phyloP scores from a whole-genome alignment of 2,329 filamentous ascomycete species.

The Pseudogymnoascus sp. region DNA sequence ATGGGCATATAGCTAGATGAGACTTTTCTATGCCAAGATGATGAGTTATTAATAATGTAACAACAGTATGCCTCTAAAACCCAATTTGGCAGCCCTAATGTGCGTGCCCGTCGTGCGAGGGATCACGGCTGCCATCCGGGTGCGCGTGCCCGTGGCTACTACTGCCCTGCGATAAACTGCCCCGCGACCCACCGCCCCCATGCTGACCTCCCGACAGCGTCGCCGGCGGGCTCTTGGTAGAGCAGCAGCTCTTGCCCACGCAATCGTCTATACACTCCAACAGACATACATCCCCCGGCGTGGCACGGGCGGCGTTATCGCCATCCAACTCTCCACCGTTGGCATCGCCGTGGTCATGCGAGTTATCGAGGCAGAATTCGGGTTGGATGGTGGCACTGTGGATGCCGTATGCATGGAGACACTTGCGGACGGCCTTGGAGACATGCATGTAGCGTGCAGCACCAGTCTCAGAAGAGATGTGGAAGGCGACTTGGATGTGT shows the following conservation, averaged over 20 bases:
- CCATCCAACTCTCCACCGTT: conserved; percentile 21
- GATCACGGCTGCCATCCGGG: neutral
- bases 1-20: neutral
- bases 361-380: conserved; percentile 59
- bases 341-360: conserved; percentile 23
- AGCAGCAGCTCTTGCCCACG: conserved; percentile 29
- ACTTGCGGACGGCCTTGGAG: conserved; percentile 71
- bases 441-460: conserved; percentile 78
- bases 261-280: conserved; percentile 30
- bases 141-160: conserved; percentile 3
- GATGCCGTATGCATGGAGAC: conserved; percentile 90
- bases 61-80: neutral
- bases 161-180: neutral
- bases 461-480: conserved; percentile 71
- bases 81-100: neutral
- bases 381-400: conserved; percentile 97
- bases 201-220: neutral
- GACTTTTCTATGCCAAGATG: neutral
- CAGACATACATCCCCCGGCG: conserved; percentile 24
- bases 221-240: conserved; percentile 14
- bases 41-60: conserved; percentile 1
- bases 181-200: neutral
- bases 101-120: conserved; percentile 4
- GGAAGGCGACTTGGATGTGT: conserved; percentile 86
- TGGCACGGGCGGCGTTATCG: conserved; percentile 15